These are phyloP conservation scores for Cladorrhinum samala DNA, from an alignment of 495 filamentous ascomycete species.

Conservation along the genomic window DNA sequence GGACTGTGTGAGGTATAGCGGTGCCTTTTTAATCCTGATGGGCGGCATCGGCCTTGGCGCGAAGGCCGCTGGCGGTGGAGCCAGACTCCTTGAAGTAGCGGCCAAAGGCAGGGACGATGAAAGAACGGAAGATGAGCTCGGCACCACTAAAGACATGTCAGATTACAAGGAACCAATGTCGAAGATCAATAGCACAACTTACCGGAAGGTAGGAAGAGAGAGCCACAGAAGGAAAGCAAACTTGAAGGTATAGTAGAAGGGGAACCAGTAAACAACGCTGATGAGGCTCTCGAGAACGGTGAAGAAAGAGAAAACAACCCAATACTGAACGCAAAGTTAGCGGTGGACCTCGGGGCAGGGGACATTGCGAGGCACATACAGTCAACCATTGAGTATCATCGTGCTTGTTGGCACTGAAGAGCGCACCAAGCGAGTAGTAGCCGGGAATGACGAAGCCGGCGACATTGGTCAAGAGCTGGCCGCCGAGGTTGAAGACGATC, in stretches of 20 bases:
- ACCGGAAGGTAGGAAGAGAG: constrained; percentile 88
- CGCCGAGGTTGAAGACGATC: constrained; percentile 97
- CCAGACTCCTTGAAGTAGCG: constrained; percentile 77
- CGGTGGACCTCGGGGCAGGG: background rate
- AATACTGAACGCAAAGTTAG: constrained; percentile 63
- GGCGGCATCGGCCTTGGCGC: constrained; percentile 79
- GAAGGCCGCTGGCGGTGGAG: constrained; percentile 81
- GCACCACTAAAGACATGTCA: constrained; percentile 60
- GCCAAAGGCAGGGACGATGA: constrained; percentile 83
- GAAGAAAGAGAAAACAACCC: constrained; percentile 93
- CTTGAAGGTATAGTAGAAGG: constrained; percentile 99
- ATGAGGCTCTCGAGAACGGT: constrained; percentile 89
- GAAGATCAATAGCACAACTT: constrained; percentile 32
- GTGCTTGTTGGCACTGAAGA: constrained; percentile 72
- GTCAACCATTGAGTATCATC: constrained; percentile 91
- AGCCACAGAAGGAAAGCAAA: constrained; percentile 96
- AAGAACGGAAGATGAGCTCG: constrained; percentile 91
- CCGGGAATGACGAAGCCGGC: constrained; percentile 91
- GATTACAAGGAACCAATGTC: background rate
- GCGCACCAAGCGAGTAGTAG: constrained; percentile 88
- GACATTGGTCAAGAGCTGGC: constrained; percentile 92
- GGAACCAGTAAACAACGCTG: constrained; percentile 98
- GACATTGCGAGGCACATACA: constrained; percentile 33
- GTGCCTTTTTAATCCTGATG: constrained; percentile 45
- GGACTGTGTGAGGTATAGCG: background rate